Evolutionary conservation across 2,329 filamentous ascomycete genomes (phyloP), one percentile per base, ranked within the genome.

Genomic region (Talaromyces sp.): DNA sequence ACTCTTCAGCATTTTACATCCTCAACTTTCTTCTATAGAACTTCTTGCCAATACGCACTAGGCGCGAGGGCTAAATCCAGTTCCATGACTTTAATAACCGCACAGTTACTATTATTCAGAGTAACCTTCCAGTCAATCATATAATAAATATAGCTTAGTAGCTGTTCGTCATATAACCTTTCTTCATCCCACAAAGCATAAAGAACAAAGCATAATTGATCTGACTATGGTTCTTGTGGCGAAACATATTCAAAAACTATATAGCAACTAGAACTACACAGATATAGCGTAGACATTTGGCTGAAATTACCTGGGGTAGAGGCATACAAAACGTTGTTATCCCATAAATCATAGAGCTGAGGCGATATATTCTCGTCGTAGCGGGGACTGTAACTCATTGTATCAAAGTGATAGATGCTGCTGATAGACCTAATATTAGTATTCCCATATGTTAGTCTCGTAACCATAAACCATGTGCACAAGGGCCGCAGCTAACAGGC

Each of bases 31-130:
- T 34, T 51, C 61, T 65, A 64, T 47, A 68, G 33, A 42, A 6
- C 40, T 58, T 62, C 27, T 7, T 64, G 36, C 65, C 64, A 71
- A 40, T 68, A 71, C 16, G 62, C 9, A n/a, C 53, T 10, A 23
- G 53, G 53, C 40, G 31, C 34, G 14, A 56, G 2, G 2, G 40
- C 53, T n/a, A 77, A 69, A 14, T 69, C 40, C 47, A 50, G 63
- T 61, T 76, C 76, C 8, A 75, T 68, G 40, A 71, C 62, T n/a
- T 62, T 57, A 70, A 66, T 75, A 63, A 68, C 57, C 27, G 69
- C 28, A 68, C 55, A 69, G 65, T 57, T 67, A 68, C 55, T 69
- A 65, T 57, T 67, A 61, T 50, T 70, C 67, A 36, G 64, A 66
- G 18, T 33, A 59, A 33, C 69, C 50, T 64, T 74, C 65, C 30